Percentiles rank a stretch among this genome's conserved stretches.
Conservation (phyloP, 768 basidiomycete genomes). For the Amanita phalloides region DNA sequence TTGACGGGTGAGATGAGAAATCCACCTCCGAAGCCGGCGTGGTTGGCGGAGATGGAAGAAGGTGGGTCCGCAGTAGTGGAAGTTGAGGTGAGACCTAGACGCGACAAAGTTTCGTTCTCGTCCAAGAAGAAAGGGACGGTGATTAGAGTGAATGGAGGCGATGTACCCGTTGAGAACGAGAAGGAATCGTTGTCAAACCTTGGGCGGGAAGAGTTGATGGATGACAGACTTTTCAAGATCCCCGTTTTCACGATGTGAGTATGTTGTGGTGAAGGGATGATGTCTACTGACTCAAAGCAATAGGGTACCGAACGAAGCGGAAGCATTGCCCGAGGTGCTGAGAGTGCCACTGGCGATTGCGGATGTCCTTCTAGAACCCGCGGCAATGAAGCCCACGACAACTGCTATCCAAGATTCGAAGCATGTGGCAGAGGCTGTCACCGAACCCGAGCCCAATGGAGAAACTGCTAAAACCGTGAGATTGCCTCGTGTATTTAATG, state of each 20-base stretch:
- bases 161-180: constrained; percentile 57
- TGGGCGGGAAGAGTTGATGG: constrained; percentile 68
- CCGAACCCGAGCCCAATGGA: constrained; percentile 5
- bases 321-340: constrained; percentile 50
- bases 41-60: constrained; percentile 47
- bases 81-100: constrained; percentile 41
- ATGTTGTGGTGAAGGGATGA: constrained; percentile 3
- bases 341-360: constrained; percentile 51
- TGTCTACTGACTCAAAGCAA: constrained; percentile 7
- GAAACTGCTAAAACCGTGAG: constrained; percentile 12
- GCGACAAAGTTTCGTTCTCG: constrained; percentile 6
- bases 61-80: constrained; percentile 33
- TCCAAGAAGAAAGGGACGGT: constrained; percentile 18
- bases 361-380: constrained; percentile 42
- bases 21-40: constrained; percentile 55
- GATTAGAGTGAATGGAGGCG: constrained; percentile 32
- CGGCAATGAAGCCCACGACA: constrained; percentile 7
- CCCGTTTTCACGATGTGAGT: constrained; percentile 57
- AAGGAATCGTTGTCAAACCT: constrained; percentile 66
- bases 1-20: constrained; percentile 58
- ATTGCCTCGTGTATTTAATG: not conserved
- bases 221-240: constrained; percentile 59
- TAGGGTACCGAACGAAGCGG: constrained; percentile 47
- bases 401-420: constrained; percentile 12
- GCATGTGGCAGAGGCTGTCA: constrained; percentile 10